These are phyloP conservation scores for Pleurotus citrinopileatus DNA, from an alignment of 768 basidiomycete species.

Conservation along the genomic window DNA sequence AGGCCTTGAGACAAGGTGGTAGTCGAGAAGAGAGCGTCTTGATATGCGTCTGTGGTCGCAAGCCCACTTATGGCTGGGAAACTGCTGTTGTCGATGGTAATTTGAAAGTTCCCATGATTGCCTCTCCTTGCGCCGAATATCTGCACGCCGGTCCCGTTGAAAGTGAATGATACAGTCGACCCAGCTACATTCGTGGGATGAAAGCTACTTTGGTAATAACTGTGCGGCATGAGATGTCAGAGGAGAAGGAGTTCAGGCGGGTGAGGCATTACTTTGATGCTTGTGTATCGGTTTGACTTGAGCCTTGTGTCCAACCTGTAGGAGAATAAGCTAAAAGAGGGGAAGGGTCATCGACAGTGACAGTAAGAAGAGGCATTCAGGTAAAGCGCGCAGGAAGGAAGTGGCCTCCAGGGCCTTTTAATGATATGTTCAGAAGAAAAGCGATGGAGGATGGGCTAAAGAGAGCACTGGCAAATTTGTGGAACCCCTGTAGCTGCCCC, in stretches of 20 bases:
- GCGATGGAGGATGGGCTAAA: not conserved
- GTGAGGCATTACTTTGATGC: conserved; percentile 13
- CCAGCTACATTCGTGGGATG: conserved; percentile 24
- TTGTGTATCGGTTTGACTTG: conserved; percentile 20
- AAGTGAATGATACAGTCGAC: conserved; percentile 24
- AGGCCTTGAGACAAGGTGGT: conserved; percentile 22
- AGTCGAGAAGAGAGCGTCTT: conserved; percentile 26
- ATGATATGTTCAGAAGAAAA: not conserved
- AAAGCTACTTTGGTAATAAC: conserved; percentile 37
- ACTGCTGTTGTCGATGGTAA: conserved; percentile 9
- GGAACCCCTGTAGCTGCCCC: too few relatives aligned
- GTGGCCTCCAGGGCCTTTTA: not conserved
- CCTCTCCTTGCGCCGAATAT: conserved; percentile 10
- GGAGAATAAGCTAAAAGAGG: conserved; percentile 26
- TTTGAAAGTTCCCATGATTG: conserved; percentile 11
- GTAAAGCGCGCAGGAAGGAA: conserved; percentile 1
- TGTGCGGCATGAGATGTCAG: conserved; percentile 9
- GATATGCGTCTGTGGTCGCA: conserved; percentile 17
- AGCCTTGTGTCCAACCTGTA: conserved; percentile 4
- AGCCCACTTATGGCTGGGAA: conserved; percentile 17
- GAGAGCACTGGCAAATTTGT: too few relatives aligned
- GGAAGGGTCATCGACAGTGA: conserved; percentile 31
- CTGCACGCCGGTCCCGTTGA: conserved; percentile 28
- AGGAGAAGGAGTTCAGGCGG: conserved; percentile 11
- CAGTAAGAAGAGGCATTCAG: conserved; percentile 28